A percentile compares a stretch with the other conserved stretches of the same genome.
Conservation (phyloP, 116 monocot species). For the Iris pallida region DNA sequence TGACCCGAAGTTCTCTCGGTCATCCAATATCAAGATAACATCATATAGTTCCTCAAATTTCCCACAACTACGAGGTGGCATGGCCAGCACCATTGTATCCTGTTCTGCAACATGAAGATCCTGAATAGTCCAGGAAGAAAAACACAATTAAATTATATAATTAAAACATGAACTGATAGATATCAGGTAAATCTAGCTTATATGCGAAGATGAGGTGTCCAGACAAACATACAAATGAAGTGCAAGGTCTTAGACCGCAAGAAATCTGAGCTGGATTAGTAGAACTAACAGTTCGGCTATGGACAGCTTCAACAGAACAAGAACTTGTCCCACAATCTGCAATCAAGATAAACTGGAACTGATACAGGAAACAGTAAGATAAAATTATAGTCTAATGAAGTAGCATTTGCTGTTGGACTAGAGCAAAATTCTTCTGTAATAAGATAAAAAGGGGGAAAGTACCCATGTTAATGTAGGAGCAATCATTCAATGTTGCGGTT, state of each 20-base stretch:
- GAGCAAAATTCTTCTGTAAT: background rate
- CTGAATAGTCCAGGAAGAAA: slow-evolving; percentile 6
- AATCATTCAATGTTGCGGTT: slow-evolving; percentile 16
- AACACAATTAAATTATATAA: background rate
- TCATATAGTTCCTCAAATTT: slow-evolving; percentile 77
- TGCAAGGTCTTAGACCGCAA: slow-evolving; percentile 37
- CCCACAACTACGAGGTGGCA: slow-evolving; percentile 56
- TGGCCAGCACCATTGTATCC: slow-evolving; percentile 30
- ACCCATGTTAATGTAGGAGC: slow-evolving; percentile 17
- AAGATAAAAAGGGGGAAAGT: background rate
- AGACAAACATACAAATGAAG: slow-evolving; percentile 46
- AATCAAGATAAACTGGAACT: background rate
- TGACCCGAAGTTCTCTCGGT: slow-evolving; percentile 91
- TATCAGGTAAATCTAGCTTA: background rate
- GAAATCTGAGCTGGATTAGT: slow-evolving; percentile 16
- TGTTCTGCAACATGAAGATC: slow-evolving; percentile 19
- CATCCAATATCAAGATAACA: slow-evolving; percentile 87
- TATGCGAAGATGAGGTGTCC: background rate
- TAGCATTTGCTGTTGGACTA: background rate
- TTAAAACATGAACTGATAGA: background rate
- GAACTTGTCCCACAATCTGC: slow-evolving; percentile 15
- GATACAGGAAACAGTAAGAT: slow-evolving; percentile 1
- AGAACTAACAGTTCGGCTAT: slow-evolving; percentile 5
- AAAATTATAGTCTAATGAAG: background rate
- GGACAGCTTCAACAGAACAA: slow-evolving; percentile 8